Percentiles rank a stretch among this genome's conserved stretches.
Evolutionary conservation across 441 rosid species (phyloP).

Genomic region (Hypseocharis bilobata): DNA sequence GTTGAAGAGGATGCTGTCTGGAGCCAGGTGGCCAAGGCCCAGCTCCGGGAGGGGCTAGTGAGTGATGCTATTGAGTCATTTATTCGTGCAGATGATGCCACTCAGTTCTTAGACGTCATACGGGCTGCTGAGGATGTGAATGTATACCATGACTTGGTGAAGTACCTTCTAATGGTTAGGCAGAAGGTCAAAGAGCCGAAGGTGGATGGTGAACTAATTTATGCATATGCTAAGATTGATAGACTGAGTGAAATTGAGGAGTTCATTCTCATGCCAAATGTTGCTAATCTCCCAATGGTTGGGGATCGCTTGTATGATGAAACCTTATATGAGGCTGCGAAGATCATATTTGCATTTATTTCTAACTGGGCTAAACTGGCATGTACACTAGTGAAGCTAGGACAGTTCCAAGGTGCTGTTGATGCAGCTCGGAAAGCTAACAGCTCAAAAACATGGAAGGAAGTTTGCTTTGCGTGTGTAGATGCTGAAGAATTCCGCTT

Average conservation of each 20-base stretch:
- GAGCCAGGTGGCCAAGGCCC: slow-evolving; percentile 97
- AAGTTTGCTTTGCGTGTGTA: slow-evolving; percentile 99
- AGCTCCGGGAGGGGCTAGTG: slow-evolving; percentile 85
- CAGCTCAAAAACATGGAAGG: slow-evolving; percentile 99
- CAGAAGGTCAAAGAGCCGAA: slow-evolving; percentile 93
- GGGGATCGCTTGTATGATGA: slow-evolving; percentile 94
- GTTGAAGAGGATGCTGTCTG: slow-evolving; percentile 97
- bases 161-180: slow-evolving; percentile 92
- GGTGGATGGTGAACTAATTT: slow-evolving; percentile 96
- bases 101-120: slow-evolving; percentile 83
- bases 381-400: slow-evolving; percentile 76
- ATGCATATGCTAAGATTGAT: slow-evolving; percentile 97
- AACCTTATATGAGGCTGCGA: slow-evolving; percentile 87
- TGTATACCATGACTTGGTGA: slow-evolving; percentile 90
- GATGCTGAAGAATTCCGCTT: slow-evolving; percentile 98
- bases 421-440: slow-evolving; percentile 99
- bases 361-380: slow-evolving; percentile 99
- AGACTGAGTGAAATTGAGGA: slow-evolving; percentile 89
- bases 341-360: slow-evolving; percentile 82
- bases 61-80: slow-evolving; percentile 96
- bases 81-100: slow-evolving; percentile 93
- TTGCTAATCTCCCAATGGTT: slow-evolving; percentile 81
- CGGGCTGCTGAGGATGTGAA: slow-evolving; percentile 74
- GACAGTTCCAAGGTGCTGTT: slow-evolving; percentile 93
- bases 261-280: slow-evolving; percentile 95